Base-by-base conservation (phyloP, 805 yeast genomes). In the Groenewaldozyma tartarivorans region DNA sequence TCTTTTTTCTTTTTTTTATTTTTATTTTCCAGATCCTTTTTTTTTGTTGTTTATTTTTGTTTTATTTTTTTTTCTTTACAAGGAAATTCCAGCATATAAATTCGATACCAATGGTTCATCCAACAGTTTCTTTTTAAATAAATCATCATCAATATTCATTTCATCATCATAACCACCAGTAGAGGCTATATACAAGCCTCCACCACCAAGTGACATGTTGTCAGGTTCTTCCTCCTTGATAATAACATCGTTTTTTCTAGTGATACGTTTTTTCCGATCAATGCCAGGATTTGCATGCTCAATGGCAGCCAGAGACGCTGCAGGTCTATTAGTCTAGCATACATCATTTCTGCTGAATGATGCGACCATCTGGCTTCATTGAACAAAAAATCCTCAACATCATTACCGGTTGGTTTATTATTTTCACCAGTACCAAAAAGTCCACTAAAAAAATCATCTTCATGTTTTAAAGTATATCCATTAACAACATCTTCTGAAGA, bases 271-370 rank as follows among this genome's bases (percentile, higher is more conserved):
- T 9, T 11, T 13, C n/a, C 39, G 13, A 19, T 26, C 27, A 17
- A n/a, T 22, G 7, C 7, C 20, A 15, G 32, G 37, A 33, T 36
- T 35, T 22, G 32, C 36, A 24, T 38, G 40, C 31, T 36, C 32
- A 46, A 26, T 30, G 36, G 26, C 20, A 36, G 29, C 29, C 29
- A 24, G 29, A 45, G 54, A 50, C 54, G 54, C 54, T 50, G 54
- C 54, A 31, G 54, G 54, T 42, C 54, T 32, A 31, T 22, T 20
- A 22, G 16, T 17, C 32, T 22, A n/a, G n/a, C n/a, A 22, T 29
- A 37, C 51, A 51, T 42, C 56, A 53, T 19, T 53, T 33, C 57
- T 53, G 57, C 57, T 52, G 57, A 53, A 52, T 53, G 57, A 50
- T 53, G 57, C 57, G 57, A 20, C 40, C 26, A 21, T 41, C 48